These are phyloP conservation scores for Selaginella tamariscina DNA, from an alignment of 75 land plant genomes.

Conservation along the genomic window DNA sequence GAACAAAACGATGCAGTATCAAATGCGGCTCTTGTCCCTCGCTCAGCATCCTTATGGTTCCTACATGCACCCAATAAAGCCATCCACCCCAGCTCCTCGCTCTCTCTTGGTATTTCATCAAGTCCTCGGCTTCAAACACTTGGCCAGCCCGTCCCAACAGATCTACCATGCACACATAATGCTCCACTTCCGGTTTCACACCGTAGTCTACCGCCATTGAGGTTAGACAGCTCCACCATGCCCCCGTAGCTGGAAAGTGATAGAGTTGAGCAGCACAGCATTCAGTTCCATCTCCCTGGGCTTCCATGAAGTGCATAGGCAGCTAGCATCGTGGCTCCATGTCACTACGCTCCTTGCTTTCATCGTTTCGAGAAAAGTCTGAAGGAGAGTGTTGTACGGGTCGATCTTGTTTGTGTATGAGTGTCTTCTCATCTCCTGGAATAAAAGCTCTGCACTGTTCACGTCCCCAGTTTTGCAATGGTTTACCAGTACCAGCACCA, in stretches of 20 bases:
- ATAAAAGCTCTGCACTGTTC: not conserved
- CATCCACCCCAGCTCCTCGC: not conserved
- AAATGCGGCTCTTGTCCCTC: not conserved
- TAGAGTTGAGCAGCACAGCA: conserved; percentile 6
- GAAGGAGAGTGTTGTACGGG: not conserved
- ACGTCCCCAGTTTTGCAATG: not conserved
- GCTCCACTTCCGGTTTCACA: not conserved
- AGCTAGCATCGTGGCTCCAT: not conserved
- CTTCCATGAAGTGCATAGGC: not conserved
- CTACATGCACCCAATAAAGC: not conserved
- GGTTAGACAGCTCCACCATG: not conserved
- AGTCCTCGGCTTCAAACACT: not conserved
- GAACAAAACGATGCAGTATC: too few relatives aligned
- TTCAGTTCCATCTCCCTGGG: not conserved
- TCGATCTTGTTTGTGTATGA: not conserved
- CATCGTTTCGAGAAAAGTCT: not conserved
- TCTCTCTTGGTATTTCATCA: not conserved
- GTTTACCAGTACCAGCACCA: not conserved
- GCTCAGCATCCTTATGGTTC: not conserved
- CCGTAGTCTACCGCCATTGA: not conserved
- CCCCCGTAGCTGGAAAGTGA: conserved; percentile 11
- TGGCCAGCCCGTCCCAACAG: not conserved
- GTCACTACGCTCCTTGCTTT: not conserved
- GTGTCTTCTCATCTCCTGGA: conserved; percentile 5
- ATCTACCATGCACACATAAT: not conserved